These are phyloP conservation scores for Hypholoma fasciculare DNA, from an alignment of 768 basidiomycete species.

Conservation along the genomic window DNA sequence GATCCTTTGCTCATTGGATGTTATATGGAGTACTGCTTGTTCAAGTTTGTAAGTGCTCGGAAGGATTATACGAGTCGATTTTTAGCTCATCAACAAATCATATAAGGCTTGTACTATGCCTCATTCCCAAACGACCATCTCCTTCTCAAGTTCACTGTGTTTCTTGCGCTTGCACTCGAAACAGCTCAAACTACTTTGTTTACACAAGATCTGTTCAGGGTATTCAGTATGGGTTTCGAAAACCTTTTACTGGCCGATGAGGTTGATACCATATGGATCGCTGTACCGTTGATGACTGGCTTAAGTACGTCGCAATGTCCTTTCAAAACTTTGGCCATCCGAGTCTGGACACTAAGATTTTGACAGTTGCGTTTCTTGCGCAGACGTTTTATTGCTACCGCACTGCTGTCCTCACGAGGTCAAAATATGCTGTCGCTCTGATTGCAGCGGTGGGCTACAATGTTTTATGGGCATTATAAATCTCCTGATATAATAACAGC, in stretches of 20 bases:
- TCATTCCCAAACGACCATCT: not conserved
- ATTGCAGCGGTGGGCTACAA: not conserved
- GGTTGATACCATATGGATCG: not conserved
- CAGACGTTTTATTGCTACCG: constrained; percentile 1
- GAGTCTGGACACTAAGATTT: not conserved
- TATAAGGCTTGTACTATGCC: not conserved
- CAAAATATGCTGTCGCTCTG: not conserved
- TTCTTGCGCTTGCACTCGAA: not conserved
- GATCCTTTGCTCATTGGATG: not conserved
- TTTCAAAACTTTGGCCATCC: not conserved
- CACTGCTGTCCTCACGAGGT: not conserved
- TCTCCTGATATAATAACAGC: not conserved
- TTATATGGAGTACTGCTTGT: not conserved
- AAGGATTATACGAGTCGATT: not conserved
- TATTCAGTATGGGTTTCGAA: not conserved
- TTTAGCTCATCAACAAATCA: not conserved
- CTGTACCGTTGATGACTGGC: not conserved
- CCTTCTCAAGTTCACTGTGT: not conserved
- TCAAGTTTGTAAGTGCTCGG: not conserved
- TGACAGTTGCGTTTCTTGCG: not conserved
- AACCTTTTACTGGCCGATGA: not conserved
- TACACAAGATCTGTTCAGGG: not conserved
- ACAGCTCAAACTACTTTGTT: not conserved
- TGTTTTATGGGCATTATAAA: too few species aligned
- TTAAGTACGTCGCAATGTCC: not conserved